Conservation (phyloP, 2,329 filamentous ascomycete genomes). For the Fusarium papillatum region DNA sequence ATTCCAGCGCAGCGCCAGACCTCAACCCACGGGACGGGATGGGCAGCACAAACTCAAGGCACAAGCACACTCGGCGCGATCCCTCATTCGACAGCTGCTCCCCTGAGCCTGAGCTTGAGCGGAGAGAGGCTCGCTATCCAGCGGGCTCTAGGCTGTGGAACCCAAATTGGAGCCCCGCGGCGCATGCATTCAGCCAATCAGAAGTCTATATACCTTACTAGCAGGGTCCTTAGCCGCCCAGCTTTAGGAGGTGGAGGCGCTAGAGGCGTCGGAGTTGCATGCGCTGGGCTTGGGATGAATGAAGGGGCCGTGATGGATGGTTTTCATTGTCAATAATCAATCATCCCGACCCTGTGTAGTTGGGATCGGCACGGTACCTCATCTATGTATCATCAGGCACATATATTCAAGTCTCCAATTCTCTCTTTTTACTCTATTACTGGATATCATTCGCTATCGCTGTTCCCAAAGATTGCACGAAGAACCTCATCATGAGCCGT, state of each 20-base stretch:
- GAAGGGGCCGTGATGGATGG: conserved; percentile 2
- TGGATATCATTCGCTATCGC: conserved; percentile 71
- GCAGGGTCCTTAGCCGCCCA: conserved; percentile 42
- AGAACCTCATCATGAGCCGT: conserved; percentile 87
- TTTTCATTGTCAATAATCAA: conserved; percentile 2
- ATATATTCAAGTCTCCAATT: background rate
- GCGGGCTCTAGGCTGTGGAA: conserved; percentile 34
- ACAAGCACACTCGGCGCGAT: conserved; percentile 25
- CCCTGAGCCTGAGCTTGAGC: conserved; percentile 41
- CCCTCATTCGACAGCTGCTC: conserved; percentile 43
- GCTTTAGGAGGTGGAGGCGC: conserved; percentile 32
- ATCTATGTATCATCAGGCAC: background rate
- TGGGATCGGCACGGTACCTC: background rate
- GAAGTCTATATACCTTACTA: background rate
- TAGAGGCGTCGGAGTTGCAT: conserved; percentile 38
- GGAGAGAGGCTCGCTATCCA: conserved; percentile 27
- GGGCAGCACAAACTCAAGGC: conserved; percentile 20
- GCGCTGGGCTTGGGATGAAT: conserved; percentile 33
- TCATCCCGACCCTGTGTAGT: background rate
- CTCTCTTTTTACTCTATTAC: background rate
- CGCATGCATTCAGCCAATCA: conserved; percentile 32
- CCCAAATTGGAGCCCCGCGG: conserved; percentile 45
- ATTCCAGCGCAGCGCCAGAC: background rate
- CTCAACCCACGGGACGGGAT: conserved; percentile 29
- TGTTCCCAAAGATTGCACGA: conserved; percentile 93